Evolutionary conservation across 805 yeast genomes (phyloP).

Genomic region (Candida incommunis): DNA sequence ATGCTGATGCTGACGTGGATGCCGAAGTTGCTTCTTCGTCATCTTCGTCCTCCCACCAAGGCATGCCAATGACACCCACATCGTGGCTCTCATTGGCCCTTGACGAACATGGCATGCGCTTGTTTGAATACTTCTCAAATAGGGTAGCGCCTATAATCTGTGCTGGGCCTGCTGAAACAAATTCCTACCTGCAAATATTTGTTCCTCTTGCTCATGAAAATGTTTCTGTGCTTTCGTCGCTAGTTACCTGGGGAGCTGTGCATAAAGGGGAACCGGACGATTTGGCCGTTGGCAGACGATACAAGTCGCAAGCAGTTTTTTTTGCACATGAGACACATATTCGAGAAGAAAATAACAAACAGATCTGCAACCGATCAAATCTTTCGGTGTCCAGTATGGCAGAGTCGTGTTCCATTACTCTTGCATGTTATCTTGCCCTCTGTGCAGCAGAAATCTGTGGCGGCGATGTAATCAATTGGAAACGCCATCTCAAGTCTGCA

Average conservation of each 20-base stretch:
- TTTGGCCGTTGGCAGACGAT: conserved; percentile 14
- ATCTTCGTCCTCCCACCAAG: background rate
- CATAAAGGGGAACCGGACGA: conserved; percentile 17
- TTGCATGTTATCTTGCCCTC: conserved; percentile 51
- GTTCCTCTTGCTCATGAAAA: conserved; percentile 38
- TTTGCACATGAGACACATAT: background rate
- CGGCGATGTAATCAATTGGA: conserved; percentile 70
- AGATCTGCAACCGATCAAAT: conserved; percentile 4
- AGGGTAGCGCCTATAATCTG: conserved; percentile 29
- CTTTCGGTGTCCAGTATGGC: conserved; percentile 10
- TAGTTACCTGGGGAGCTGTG: conserved; percentile 40
- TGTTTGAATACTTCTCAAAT: conserved; percentile 10
- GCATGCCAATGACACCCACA: background rate
- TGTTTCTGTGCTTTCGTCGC: conserved; percentile 31
- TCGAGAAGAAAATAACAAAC: background rate
- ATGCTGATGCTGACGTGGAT: background rate
- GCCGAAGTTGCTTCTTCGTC: background rate
- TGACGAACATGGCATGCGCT: conserved; percentile 8
- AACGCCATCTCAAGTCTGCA: conserved; percentile 47
- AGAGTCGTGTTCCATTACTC: conserved; percentile 8
- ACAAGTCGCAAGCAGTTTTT: conserved; percentile 3
- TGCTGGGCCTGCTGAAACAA: conserved; percentile 28
- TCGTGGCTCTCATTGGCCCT: background rate
- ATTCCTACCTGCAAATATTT: conserved; percentile 36
- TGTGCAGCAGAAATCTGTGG: conserved; percentile 70